Base-by-base conservation (phyloP, 2,329 filamentous ascomycete species). In the Parastagonospora avenae region DNA sequence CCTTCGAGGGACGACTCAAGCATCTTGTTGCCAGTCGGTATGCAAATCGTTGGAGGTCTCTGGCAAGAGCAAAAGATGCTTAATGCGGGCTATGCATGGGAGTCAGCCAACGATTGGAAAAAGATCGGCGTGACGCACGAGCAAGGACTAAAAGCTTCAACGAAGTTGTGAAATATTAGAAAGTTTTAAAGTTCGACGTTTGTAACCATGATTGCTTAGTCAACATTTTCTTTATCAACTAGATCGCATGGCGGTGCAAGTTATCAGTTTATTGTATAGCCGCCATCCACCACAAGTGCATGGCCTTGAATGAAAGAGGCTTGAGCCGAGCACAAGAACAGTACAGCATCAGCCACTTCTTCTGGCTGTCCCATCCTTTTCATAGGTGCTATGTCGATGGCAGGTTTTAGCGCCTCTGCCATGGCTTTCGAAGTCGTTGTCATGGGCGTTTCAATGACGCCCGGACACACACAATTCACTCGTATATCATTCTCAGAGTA, bases 391-490 rank as follows among this genome's bases (percentile, higher is more conserved):
- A 74, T 76, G 15, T 63, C 49, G 30, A 82, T 69, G 19, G 79
- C 77, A 24, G 64, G 60, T 48, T 60, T 66, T 35, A 71, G 35
- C 16, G 62, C 69, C 58, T 79, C 68, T 2, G 53, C 48, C 41
- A 69, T 70, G 4, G 64, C 56, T 8, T 55, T 50, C 3, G 62
- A 65, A 46, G 70, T 66, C 8, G 54, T 60, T 0, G 60, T 55
- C 53, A 62, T 63, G 0, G 78, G 77, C 4, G 78, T 81, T 45
- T 71, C 72, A 32, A 80, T 74, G 32, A 77, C 80, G 9, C 77
- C 73, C 0, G 83, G 83, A 52, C 83, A 85, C 33, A 86, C 79
- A 14, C 81, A 83, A 57, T 86, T 86, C 57, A 86, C 80, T 42
- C 83, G 77, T 46, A 86, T 84, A 1, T 45, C 52, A 38, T 66